Conservation (phyloP, 1,284 basidiomycete species). For the Grifola frondosa region DNA sequence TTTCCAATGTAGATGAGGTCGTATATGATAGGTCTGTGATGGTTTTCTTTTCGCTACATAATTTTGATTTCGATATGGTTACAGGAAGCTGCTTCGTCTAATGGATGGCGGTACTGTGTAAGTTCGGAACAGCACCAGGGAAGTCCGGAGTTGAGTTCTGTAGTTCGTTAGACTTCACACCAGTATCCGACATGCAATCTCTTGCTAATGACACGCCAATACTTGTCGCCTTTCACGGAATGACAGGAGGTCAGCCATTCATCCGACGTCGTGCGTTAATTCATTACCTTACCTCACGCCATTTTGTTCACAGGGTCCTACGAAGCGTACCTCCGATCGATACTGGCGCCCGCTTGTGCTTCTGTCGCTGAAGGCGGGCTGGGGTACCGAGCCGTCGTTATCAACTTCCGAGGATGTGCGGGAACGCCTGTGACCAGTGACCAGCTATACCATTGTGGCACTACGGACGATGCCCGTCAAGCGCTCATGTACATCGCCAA, state of each 20-base stretch:
- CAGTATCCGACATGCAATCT: constrained; percentile 47
- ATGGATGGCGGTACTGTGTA: constrained; percentile 71
- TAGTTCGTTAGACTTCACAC: constrained; percentile 73
- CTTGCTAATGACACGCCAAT: constrained; percentile 71
- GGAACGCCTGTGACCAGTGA: constrained; percentile 76
- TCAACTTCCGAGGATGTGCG: constrained; percentile 91
- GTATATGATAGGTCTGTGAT: constrained; percentile 59
- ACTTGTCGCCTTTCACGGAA: constrained; percentile 81
- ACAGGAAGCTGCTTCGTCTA: constrained; percentile 54
- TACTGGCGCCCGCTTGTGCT: constrained; percentile 69
- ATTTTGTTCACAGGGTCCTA: constrained; percentile 85
- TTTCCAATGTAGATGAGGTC: constrained; percentile 67
- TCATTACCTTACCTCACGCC: too few relatives aligned
- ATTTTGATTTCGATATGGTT: constrained; percentile 1
- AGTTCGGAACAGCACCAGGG: too few relatives aligned
- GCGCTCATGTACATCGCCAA: constrained; percentile 76
- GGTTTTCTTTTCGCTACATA: not conserved
- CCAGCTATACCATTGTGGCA: constrained; percentile 82
- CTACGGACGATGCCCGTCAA: constrained; percentile 83
- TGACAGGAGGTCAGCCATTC: constrained; percentile 44
- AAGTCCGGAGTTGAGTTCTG: too few relatives aligned
- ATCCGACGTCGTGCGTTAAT: too few relatives aligned
- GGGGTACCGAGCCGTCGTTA: constrained; percentile 83
- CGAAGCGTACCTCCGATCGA: constrained; percentile 83
- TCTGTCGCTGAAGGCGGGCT: constrained; percentile 74